These are phyloP conservation scores for Lagerstroemia speciosa DNA, from an alignment of 345 rosid species.

Conservation along the genomic window DNA sequence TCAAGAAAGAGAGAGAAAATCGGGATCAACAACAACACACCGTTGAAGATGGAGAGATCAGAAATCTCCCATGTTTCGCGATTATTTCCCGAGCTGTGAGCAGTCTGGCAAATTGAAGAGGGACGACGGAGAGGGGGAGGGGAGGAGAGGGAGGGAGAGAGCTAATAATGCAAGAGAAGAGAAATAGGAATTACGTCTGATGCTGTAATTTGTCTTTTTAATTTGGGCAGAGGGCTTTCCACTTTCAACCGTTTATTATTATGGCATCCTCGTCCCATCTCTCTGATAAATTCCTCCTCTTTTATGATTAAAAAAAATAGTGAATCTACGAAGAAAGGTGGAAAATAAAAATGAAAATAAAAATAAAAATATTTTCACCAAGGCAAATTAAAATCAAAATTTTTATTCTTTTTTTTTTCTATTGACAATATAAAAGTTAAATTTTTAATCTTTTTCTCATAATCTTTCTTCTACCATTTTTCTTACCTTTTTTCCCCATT, in stretches of 20 bases:
- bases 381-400: too few species aligned
- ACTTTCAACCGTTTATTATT: not conserved
- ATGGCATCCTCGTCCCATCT: not conserved
- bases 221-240: not conserved
- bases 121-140: not conserved
- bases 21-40: not conserved
- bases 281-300: too few species aligned
- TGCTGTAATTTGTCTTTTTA: not conserved
- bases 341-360: too few species aligned
- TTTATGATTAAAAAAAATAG: too few species aligned
- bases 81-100: not conserved
- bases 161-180: not conserved
- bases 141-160: not conserved
- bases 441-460: too few species aligned
- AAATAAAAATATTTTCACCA: too few species aligned
- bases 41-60: not conserved
- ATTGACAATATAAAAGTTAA: too few species aligned
- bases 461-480: too few species aligned
- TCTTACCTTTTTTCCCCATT: too few species aligned
- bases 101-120: not conserved
- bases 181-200: not conserved
- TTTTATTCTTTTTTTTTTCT: too few species aligned
- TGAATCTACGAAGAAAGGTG: too few species aligned
- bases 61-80: not conserved
- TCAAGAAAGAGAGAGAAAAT: not conserved